These are phyloP conservation scores for Rosa multiflora DNA, from an alignment of 306 rosid species.

Conservation along the genomic window DNA sequence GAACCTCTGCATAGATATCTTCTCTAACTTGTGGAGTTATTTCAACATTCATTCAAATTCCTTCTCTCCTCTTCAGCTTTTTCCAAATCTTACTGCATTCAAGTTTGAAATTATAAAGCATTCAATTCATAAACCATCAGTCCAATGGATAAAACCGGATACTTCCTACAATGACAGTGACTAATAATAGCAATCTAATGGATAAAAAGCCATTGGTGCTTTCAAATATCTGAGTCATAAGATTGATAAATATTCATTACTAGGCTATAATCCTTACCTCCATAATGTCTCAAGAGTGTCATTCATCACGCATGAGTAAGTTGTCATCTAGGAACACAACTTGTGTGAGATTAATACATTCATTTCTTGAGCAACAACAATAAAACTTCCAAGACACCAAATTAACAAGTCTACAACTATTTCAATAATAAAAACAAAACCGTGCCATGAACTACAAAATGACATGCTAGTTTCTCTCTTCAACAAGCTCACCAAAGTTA, in stretches of 20 bases:
- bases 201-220: background rate
- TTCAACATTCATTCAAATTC: no score
- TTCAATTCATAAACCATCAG: no score
- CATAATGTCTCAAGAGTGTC: no score
- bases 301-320: no score
- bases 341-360: background rate
- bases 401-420: background rate
- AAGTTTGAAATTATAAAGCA: no score
- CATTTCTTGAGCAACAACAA: background rate
- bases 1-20: no score
- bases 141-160: background rate
- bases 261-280: conserved; percentile 21
- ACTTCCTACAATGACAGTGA: no score
- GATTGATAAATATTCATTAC: conserved; percentile 13
- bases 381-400: background rate
- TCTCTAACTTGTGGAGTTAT: no score
- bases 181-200: background rate
- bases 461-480: conserved; percentile 86
- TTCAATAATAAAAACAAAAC: background rate
- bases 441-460: conserved; percentile 10
- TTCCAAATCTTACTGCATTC: no score
- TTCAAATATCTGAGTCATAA: background rate
- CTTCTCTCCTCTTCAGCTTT: no score
- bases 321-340: no score
- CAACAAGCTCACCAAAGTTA: no score